Conservation (phyloP, 805 yeast species). For the Brettanomyces sp. region DNA sequence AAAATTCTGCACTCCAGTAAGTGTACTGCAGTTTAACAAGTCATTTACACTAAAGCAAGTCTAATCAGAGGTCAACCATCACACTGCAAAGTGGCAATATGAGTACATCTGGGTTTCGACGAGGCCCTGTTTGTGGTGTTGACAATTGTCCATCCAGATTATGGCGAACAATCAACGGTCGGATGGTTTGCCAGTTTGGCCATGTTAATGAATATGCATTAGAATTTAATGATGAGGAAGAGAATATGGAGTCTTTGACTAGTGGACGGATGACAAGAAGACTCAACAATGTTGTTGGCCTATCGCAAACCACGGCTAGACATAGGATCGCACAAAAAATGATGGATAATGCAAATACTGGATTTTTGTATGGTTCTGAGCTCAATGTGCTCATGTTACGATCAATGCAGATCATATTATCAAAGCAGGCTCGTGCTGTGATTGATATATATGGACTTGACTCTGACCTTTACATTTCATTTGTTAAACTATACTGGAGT, state of each 20-base stretch:
- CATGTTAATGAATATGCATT: conserved; percentile 78
- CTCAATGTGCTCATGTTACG: conserved; percentile 9
- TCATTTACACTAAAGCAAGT: no score
- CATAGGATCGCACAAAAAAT: conserved; percentile 7
- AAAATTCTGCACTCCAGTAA: no score
- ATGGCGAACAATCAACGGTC: conserved; percentile 69
- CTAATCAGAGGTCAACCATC: no score
- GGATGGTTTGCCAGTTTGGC: conserved; percentile 78
- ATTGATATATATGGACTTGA: conserved; percentile 19
- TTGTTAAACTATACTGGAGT: conserved; percentile 27
- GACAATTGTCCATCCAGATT: conserved; percentile 79
- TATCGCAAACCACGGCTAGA: conserved; percentile 16
- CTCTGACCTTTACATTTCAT: conserved; percentile 6
- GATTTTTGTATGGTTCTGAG: conserved; percentile 17
- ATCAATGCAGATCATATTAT: conserved; percentile 30
- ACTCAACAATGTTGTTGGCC: conserved; percentile 37
- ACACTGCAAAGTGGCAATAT: not conserved
- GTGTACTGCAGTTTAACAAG: no score
- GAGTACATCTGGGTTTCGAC: conserved; percentile 13
- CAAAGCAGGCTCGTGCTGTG: conserved; percentile 36
- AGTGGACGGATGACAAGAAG: conserved; percentile 48
- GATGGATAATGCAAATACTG: conserved; percentile 6
- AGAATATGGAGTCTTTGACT: conserved; percentile 36
- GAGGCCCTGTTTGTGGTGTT: conserved; percentile 82
- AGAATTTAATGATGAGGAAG: conserved; percentile 79